Percentiles rank a stretch among this genome's conserved stretches.
Evolutionary conservation across 208 protist genomes (phyloP).

Genomic region (Acanthamoeba sp.): DNA sequence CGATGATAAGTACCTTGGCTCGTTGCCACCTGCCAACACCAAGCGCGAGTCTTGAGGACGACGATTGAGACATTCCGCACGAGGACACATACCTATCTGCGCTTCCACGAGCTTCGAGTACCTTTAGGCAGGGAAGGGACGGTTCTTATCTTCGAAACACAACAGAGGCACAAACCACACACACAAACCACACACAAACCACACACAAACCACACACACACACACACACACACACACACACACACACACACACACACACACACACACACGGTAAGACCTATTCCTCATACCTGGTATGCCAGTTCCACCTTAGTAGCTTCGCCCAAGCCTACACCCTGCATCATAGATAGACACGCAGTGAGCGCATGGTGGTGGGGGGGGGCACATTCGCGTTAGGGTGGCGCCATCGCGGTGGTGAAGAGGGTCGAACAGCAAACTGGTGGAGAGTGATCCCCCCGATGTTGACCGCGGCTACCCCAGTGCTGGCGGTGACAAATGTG

Average conservation of each 20-base stretch:
- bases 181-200: no score
- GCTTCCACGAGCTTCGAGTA: not conserved
- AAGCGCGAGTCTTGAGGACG: not conserved
- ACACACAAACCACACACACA: no score
- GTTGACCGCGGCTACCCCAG: constrained; percentile 84
- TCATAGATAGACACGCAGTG: not conserved
- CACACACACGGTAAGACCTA: no score
- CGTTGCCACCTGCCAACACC: constrained; percentile 1
- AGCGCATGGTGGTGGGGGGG: no score
- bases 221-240: no score
- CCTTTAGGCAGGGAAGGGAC: no score
- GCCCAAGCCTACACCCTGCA: constrained; percentile 18
- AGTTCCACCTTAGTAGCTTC: constrained; percentile 56
- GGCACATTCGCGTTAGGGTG: no score
- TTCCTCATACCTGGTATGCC: no score
- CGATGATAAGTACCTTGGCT: constrained; percentile 58
- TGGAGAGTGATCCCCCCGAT: constrained; percentile 79
- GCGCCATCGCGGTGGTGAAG: no score
- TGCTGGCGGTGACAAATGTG: constrained; percentile 82
- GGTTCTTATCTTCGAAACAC: no score
- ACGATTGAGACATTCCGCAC: not conserved
- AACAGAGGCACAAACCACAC: no score
- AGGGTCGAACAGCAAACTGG: constrained; percentile 36
- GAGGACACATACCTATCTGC: not conserved
- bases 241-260: no score